Conservation (phyloP, 768 basidiomycete species). For the Termitomyces sp. region DNA sequence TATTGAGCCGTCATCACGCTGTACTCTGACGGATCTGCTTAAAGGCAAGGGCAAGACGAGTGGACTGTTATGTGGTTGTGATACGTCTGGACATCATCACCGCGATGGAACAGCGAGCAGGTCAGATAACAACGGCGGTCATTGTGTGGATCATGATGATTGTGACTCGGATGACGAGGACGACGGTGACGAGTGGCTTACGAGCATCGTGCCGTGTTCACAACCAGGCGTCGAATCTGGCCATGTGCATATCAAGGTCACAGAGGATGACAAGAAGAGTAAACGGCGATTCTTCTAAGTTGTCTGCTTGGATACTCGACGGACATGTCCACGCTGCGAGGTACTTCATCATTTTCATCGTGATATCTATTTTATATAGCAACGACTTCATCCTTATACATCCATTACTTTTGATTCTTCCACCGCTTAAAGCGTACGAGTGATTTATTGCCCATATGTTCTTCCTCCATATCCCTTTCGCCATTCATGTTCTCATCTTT, state of each 20-base stretch:
- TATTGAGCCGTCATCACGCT: conserved; percentile 82
- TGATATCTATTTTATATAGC: conserved; percentile 2
- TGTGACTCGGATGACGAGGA: conserved; percentile 63
- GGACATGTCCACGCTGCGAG: neutral
- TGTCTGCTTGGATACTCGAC: neutral
- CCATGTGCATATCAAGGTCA: conserved; percentile 72
- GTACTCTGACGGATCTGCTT: conserved; percentile 88
- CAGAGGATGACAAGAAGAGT: conserved; percentile 69
- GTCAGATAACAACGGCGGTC: conserved; percentile 20
- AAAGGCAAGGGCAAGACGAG: conserved; percentile 72
- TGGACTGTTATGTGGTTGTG: conserved; percentile 78
- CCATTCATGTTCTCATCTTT: neutral
- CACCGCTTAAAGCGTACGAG: conserved; percentile 1
- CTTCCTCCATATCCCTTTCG: neutral
- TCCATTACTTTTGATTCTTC: conserved; percentile 3
- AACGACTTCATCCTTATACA: conserved; percentile 7
- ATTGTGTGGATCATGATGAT: conserved; percentile 63
- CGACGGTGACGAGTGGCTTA: conserved; percentile 87
- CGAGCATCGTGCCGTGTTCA: conserved; percentile 65
- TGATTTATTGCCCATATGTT: conserved; percentile 5
- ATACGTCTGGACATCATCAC: conserved; percentile 17
- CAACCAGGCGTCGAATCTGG: conserved; percentile 31
- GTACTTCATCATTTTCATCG: neutral
- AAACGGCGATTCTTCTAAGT: conserved; percentile 72
- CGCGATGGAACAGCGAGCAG: conserved; percentile 11